Evolutionary conservation across 2,329 filamentous ascomycete species (phyloP).

Genomic region (Colletotrichum sublineola): DNA sequence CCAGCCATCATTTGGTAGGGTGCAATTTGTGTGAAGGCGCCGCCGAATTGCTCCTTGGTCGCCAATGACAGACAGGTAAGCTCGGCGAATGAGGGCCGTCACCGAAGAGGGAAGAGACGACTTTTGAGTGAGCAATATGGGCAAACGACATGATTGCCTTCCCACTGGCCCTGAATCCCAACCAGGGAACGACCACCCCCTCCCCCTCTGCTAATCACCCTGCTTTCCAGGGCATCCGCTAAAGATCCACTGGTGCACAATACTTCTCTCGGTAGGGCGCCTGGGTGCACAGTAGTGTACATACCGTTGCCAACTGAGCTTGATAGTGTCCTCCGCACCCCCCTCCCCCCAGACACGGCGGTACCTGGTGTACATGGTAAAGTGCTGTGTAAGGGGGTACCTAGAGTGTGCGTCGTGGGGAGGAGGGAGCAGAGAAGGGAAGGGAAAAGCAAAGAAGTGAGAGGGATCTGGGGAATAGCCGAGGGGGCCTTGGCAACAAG

Average conservation of each 20-base stretch:
- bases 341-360: not conserved
- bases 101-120: conserved; percentile 28
- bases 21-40: not conserved
- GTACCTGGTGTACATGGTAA: not conserved
- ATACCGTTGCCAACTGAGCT: conserved; percentile 7
- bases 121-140: conserved; percentile 20
- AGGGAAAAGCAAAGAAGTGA: not conserved
- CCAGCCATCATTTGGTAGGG: not conserved
- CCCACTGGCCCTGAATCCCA: conserved; percentile 6
- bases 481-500: not conserved
- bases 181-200: conserved; percentile 17
- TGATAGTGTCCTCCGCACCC: not conserved
- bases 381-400: no score
- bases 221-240: conserved; percentile 28
- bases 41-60: not conserved
- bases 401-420: no score
- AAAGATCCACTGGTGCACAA: conserved; percentile 22
- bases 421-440: not conserved
- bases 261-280: not conserved
- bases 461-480: not conserved
- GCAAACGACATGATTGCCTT: conserved; percentile 5
- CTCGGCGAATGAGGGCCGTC: conserved; percentile 7
- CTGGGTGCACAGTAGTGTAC: no score
- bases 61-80: not conserved
- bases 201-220: conserved; percentile 27